Base-by-base conservation (phyloP, 495 filamentous ascomycete genomes). In the Aspergillus avenaceus region DNA sequence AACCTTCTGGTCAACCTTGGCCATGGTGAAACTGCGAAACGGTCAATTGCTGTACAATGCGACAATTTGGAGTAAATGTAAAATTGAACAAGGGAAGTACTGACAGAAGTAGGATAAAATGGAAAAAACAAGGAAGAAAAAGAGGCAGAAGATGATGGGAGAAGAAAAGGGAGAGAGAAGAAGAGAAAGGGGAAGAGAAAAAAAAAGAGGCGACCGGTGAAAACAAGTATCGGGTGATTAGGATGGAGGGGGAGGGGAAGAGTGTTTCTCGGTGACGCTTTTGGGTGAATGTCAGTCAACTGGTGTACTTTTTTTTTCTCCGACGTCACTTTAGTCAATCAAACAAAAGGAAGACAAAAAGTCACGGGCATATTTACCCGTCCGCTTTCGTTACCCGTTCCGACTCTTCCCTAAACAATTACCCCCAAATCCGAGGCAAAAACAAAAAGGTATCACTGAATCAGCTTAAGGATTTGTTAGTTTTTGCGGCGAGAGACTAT, bases 1-100 rank as follows among this genome's bases (percentile, higher is more conserved):
- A 58, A 86, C 87, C 76, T 97, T 98, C 50, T 97, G 90, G 63
- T 91, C 84, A 65, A 91, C 86, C 58, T 81, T 71, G 60, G 81
- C 81, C 88, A 91, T 93, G 58, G 62, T 75, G 67, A 58, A 59
- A 38, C 57, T 60, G 38, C 29, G 53, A 50, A 50, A 56, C 43
- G 19, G 47, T 64, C 61, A 68, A 67, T 65, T 47, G 48, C 37
- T 50, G 50, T 49, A 38, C 31, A 24, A 41, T 52, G 49, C 49
- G 49, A 41, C 44, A 45, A 41, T 47, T 49, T 26, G 52, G 55
- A 43, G 49, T 52, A 37, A 54, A 49, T 49, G 49, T 53, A 41
- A 44, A 54, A 58, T 18, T 40, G 45, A 16, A 47, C 42, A 25
- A 37, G 12, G 29, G 13, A 47, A 36, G 12, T 27, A 38, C 40